These are phyloP conservation scores for Trichoderma afroharzianum DNA, from an alignment of 2,329 filamentous ascomycete species.

Conservation along the genomic window DNA sequence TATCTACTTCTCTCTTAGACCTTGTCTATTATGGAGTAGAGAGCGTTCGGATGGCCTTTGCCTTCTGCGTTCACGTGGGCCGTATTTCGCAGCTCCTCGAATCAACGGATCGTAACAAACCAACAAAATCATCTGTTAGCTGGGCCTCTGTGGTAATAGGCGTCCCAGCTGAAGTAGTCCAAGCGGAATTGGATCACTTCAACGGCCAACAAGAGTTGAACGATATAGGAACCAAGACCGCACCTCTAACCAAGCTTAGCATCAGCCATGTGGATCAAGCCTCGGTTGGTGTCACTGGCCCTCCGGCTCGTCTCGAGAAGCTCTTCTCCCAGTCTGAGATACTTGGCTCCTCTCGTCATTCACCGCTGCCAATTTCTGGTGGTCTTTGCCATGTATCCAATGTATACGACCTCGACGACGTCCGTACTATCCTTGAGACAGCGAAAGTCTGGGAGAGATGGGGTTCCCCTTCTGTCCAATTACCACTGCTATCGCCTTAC, in stretches of 20 bases:
- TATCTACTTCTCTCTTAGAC: constrained; percentile 38
- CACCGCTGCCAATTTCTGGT: constrained; percentile 36
- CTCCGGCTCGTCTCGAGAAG: constrained; percentile 26
- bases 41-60: constrained; percentile 41
- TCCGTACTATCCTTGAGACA: not conserved
- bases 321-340: constrained; percentile 27
- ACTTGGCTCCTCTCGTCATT: constrained; percentile 4
- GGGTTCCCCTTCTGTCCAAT: not conserved
- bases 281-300: constrained; percentile 38
- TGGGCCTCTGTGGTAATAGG: constrained; percentile 43
- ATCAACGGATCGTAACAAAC: constrained; percentile 24
- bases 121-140: constrained; percentile 24
- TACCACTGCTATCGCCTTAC: not conserved
- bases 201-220: constrained; percentile 7
- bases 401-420: constrained; percentile 29
- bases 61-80: constrained; percentile 43
- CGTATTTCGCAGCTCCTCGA: constrained; percentile 42
- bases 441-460: not conserved
- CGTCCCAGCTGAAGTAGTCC: constrained; percentile 29
- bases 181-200: constrained; percentile 36
- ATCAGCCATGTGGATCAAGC: constrained; percentile 34
- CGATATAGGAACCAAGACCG: not conserved
- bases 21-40: constrained; percentile 40
- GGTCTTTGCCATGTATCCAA: constrained; percentile 39
- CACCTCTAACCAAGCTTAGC: constrained; percentile 31